Evolutionary conservation across 805 yeast genomes (phyloP).

Genomic region (Metschnikowia anglica): DNA sequence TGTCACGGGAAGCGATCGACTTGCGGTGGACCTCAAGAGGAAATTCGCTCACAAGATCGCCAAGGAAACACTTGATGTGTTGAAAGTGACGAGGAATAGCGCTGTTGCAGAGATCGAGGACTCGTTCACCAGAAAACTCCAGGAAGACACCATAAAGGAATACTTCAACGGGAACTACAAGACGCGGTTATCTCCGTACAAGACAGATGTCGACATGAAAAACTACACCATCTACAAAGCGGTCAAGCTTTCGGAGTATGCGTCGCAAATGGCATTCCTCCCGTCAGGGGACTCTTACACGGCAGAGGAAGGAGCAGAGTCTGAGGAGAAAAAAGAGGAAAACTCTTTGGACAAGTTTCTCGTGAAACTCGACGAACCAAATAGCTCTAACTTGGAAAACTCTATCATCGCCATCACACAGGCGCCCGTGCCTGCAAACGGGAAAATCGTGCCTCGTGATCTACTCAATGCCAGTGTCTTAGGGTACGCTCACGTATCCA

Average conservation of each 20-base stretch:
- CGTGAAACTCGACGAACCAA: slow-evolving; percentile 42
- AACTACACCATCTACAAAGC: slow-evolving; percentile 61
- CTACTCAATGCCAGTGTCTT: slow-evolving; percentile 59
- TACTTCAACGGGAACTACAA: slow-evolving; percentile 81
- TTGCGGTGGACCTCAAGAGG: slow-evolving; percentile 61
- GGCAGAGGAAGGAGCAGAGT: slow-evolving; percentile 26
- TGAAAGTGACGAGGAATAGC: slow-evolving; percentile 68
- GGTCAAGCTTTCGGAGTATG: slow-evolving; percentile 46
- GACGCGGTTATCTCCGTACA: slow-evolving; percentile 77
- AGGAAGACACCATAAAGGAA: slow-evolving; percentile 75
- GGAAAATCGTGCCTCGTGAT: slow-evolving; percentile 43
- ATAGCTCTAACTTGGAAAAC: slow-evolving; percentile 63
- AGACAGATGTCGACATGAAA: slow-evolving; percentile 67
- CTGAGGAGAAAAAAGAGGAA: slow-evolving; percentile 22
- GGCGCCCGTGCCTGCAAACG: slow-evolving; percentile 35
- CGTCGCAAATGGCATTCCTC: slow-evolving; percentile 38
- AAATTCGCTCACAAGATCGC: slow-evolving; percentile 40
- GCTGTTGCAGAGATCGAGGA: slow-evolving; percentile 80
- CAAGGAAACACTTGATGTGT: slow-evolving; percentile 37
- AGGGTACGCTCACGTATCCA: slow-evolving; percentile 74
- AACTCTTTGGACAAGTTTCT: slow-evolving; percentile 35
- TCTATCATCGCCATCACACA: slow-evolving; percentile 64
- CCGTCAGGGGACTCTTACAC: slow-evolving; percentile 45
- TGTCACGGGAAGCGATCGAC: slow-evolving; percentile 74
- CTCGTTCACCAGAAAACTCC: slow-evolving; percentile 62